These are phyloP conservation scores for Mortierella sp. DNA, from an alignment of 371 early-diverging fungal genomes.

Conservation along the genomic window DNA sequence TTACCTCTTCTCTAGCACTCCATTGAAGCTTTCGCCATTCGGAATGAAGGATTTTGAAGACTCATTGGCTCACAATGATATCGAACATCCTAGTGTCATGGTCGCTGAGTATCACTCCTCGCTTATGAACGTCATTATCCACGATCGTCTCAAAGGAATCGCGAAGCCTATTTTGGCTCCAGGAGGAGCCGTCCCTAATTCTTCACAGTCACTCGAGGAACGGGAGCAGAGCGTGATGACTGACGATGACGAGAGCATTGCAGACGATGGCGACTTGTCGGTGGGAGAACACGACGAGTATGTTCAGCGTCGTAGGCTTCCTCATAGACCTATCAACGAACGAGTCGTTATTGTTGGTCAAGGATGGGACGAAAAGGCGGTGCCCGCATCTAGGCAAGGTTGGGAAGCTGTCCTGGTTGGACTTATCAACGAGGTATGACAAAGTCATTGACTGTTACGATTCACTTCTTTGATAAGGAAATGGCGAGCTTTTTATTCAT, in stretches of 20 bases:
- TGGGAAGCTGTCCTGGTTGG: conserved; percentile 57
- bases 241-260: conserved; percentile 37
- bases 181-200: background rate
- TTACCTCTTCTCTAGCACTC: conserved; percentile 20
- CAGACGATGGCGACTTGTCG: conserved; percentile 46
- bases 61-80: conserved; percentile 40
- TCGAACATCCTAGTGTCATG: conserved; percentile 55
- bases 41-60: conserved; percentile 59
- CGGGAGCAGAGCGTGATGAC: conserved; percentile 50
- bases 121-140: conserved; percentile 53
- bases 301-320: conserved; percentile 34
- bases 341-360: conserved; percentile 49
- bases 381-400: conserved; percentile 35
- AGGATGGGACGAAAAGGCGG: conserved; percentile 42
- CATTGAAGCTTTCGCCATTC: conserved; percentile 60
- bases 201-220: conserved; percentile 21
- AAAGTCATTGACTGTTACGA: background rate
- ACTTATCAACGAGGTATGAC: conserved; percentile 48
- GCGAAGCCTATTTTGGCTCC: conserved; percentile 39
- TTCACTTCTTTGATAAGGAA: background rate
- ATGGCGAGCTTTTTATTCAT: background rate
- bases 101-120: conserved; percentile 55
- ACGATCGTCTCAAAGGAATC: conserved; percentile 52
- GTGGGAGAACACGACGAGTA: conserved; percentile 33
- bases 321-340: conserved; percentile 55